phyloP scores from a whole-genome alignment of 2,329 filamentous ascomycete species.

The Cladosporium sp. region DNA sequence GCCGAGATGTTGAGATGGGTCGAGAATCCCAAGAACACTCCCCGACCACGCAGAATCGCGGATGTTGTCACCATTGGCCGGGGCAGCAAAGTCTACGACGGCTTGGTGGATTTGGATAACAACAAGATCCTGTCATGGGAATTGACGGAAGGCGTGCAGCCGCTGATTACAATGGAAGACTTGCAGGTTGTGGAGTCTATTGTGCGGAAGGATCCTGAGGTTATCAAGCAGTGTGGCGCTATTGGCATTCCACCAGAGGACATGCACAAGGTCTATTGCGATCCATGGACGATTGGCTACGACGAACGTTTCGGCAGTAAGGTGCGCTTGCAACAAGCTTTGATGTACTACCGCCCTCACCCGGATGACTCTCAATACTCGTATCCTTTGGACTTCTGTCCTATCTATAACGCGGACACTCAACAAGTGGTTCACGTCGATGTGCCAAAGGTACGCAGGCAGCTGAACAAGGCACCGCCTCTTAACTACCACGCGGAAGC shows the following conservation, averaged over 20 bases:
- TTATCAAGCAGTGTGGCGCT: slow-evolving; percentile 84
- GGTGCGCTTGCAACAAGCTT: slow-evolving; percentile 78
- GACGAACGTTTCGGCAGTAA: slow-evolving; percentile 80
- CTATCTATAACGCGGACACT: slow-evolving; percentile 79
- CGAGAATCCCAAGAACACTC: slow-evolving; percentile 54
- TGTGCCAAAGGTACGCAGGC: slow-evolving; percentile 70
- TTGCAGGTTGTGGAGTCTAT: slow-evolving; percentile 73
- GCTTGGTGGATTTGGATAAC: slow-evolving; percentile 66
- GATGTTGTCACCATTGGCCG: slow-evolving; percentile 79
- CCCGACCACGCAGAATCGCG: slow-evolving; percentile 65
- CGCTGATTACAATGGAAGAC: slow-evolving; percentile 89
- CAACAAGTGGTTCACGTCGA: slow-evolving; percentile 77
- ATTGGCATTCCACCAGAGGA: slow-evolving; percentile 74
- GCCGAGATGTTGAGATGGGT: slow-evolving; percentile 78
- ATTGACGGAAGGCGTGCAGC: slow-evolving; percentile 70
- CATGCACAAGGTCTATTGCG: slow-evolving; percentile 95
- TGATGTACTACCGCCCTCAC: slow-evolving; percentile 92
- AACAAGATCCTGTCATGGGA: slow-evolving; percentile 70
- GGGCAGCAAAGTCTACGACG: slow-evolving; percentile 77
- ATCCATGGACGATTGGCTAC: slow-evolving; percentile 94
- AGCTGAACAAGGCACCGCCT: slow-evolving; percentile 64
- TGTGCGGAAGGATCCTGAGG: slow-evolving; percentile 70
- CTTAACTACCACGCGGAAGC: slow-evolving; percentile 76
- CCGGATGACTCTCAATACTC: slow-evolving; percentile 85
- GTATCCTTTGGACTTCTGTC: slow-evolving; percentile 88